phyloP scores from a whole-genome alignment of 2,329 filamentous ascomycete species.

The Xylariaceae sp. region DNA sequence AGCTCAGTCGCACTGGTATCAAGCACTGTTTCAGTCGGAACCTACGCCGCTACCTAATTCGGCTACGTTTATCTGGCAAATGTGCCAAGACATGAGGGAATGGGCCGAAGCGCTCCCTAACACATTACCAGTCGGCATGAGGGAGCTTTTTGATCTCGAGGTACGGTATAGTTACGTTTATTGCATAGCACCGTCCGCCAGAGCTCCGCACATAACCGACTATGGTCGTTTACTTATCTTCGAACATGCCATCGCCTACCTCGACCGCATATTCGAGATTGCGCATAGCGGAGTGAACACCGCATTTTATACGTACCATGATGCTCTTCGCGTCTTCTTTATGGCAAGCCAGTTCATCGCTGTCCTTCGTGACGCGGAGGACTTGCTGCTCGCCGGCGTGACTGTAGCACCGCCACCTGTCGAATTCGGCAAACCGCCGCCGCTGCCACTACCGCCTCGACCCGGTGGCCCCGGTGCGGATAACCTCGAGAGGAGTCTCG shows the following conservation, averaged over 20 bases:
- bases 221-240: conserved; percentile 83
- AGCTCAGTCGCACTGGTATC: conserved; percentile 87
- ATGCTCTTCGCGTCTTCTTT: conserved; percentile 82
- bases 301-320: conserved; percentile 82
- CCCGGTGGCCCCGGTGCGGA: conserved; percentile 46
- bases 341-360: conserved; percentile 67
- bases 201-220: conserved; percentile 71
- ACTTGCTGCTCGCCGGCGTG: conserved; percentile 56
- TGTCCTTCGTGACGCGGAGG: conserved; percentile 60
- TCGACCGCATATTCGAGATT: conserved; percentile 72
- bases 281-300: conserved; percentile 61
- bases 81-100: conserved; percentile 73
- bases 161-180: conserved; percentile 90
- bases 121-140: conserved; percentile 65
- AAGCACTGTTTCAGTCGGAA: conserved; percentile 80
- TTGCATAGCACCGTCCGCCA: conserved; percentile 78
- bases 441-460: conserved; percentile 56
- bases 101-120: conserved; percentile 81
- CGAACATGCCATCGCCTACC: conserved; percentile 82
- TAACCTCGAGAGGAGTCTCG: conserved; percentile 58
- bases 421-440: conserved; percentile 49
- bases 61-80: conserved; percentile 72
- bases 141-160: conserved; percentile 83
- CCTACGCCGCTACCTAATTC: conserved; percentile 69
- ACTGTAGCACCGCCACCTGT: conserved; percentile 48